Conservation (phyloP, 1,139 yeast genomes). For the Torulaspora pretoriensis region DNA sequence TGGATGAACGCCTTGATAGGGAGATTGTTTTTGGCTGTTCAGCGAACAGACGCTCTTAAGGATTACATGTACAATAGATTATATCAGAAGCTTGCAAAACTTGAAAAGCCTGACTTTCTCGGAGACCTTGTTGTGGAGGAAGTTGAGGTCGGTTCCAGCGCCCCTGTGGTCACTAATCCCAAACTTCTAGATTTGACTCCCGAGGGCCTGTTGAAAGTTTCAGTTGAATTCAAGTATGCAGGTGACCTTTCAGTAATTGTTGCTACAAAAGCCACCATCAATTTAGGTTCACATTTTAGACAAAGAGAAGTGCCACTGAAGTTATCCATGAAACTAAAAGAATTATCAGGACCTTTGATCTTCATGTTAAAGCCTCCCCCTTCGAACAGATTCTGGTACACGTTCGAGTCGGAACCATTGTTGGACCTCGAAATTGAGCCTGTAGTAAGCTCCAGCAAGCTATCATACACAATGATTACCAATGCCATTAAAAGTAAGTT, state of each 20-base stretch:
- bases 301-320: conserved; percentile 73
- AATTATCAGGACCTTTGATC: conserved; percentile 68
- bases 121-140: conserved; percentile 74
- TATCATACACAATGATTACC: conserved; percentile 74
- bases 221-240: conserved; percentile 58
- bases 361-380: conserved; percentile 83
- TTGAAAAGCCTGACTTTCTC: conserved; percentile 80
- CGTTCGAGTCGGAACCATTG: conserved; percentile 75
- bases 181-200: conserved; percentile 66
- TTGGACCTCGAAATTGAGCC: conserved; percentile 80
- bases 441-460: conserved; percentile 74
- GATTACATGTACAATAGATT: conserved; percentile 55
- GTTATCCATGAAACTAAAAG: conserved; percentile 64
- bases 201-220: conserved; percentile 70
- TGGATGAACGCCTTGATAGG: conserved; percentile 91
- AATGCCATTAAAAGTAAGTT: conserved; percentile 74
- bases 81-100: conserved; percentile 66
- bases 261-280: conserved; percentile 72
- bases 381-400: conserved; percentile 84
- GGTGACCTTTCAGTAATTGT: conserved; percentile 74
- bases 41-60: conserved; percentile 64
- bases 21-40: conserved; percentile 69
- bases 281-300: conserved; percentile 70
- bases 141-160: conserved; percentile 71
- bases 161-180: conserved; percentile 78